phyloP scores from a whole-genome alignment of 345 rosid genomes.

The Eucalyptus sp. region DNA sequence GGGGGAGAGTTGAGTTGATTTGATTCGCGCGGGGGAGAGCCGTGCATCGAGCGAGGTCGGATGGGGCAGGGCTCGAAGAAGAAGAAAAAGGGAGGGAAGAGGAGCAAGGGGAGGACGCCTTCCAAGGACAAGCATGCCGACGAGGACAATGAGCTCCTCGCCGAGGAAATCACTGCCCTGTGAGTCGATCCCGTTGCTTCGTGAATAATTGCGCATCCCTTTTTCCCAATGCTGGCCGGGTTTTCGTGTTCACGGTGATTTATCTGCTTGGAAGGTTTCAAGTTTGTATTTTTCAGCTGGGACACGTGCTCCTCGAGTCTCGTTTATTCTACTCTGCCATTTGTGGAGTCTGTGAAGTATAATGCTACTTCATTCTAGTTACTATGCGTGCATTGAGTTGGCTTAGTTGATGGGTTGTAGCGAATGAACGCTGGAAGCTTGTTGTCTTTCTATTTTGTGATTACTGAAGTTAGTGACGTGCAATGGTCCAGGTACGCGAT shows the following conservation, averaged over 20 bases:
- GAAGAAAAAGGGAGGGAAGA: constrained; percentile 56
- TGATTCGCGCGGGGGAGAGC: background rate
- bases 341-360: background rate
- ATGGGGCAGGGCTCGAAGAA: constrained; percentile 73
- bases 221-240: background rate
- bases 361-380: background rate
- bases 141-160: constrained; percentile 67
- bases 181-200: constrained; percentile 9
- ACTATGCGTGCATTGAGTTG: background rate
- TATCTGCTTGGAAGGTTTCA: background rate
- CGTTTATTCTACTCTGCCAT: background rate
- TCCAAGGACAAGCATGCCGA: constrained; percentile 53
- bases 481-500: constrained; percentile 51
- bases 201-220: background rate
- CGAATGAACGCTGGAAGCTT: background rate
- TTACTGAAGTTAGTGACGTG: background rate
- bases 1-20: background rate
- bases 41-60: background rate
- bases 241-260: background rate
- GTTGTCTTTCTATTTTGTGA: background rate
- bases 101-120: constrained; percentile 57
- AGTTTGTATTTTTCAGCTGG: background rate
- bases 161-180: constrained; percentile 96
- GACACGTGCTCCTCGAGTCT: background rate
- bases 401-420: background rate